phyloP scores from a whole-genome alignment of 345 rosid species.

The Erucastrum elatum region DNA sequence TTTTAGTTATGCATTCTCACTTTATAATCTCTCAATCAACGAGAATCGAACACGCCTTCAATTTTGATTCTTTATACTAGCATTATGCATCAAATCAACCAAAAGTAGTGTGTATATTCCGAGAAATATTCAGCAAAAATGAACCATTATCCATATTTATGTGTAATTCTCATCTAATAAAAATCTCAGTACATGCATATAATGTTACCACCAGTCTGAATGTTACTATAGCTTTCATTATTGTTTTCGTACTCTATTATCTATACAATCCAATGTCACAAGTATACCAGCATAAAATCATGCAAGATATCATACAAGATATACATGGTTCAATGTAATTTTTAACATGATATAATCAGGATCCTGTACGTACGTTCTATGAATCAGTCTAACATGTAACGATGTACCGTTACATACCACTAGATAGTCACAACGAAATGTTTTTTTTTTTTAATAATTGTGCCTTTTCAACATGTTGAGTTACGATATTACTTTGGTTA shows the following conservation, averaged over 20 bases:
- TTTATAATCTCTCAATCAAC: slow-evolving; percentile 19
- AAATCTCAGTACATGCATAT: background rate
- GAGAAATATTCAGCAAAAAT: slow-evolving; percentile 12
- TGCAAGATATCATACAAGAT: background rate
- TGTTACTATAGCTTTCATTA: background rate
- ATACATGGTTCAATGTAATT: background rate
- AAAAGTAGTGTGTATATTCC: slow-evolving; percentile 6
- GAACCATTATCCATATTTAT: slow-evolving; percentile 16
- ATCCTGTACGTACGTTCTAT: background rate
- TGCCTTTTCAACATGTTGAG: background rate
- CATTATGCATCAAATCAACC: slow-evolving; percentile 26
- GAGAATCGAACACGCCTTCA: slow-evolving; percentile 38
- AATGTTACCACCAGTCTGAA: background rate
- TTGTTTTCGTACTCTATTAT: background rate
- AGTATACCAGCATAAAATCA: background rate
- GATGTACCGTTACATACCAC: background rate
- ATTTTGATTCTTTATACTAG: background rate
- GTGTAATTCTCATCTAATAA: background rate
- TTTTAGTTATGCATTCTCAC: slow-evolving; percentile 19
- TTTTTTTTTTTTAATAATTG: background rate
- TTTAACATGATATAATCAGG: background rate
- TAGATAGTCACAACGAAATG: background rate
- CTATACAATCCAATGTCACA: background rate
- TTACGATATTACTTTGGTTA: slow-evolving; percentile 20
- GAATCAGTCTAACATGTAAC: background rate